Evolutionary conservation across 345 rosid species (phyloP), one percentile per base, ranked within the genome.

Genomic region (Aurinia saxatilis): DNA sequence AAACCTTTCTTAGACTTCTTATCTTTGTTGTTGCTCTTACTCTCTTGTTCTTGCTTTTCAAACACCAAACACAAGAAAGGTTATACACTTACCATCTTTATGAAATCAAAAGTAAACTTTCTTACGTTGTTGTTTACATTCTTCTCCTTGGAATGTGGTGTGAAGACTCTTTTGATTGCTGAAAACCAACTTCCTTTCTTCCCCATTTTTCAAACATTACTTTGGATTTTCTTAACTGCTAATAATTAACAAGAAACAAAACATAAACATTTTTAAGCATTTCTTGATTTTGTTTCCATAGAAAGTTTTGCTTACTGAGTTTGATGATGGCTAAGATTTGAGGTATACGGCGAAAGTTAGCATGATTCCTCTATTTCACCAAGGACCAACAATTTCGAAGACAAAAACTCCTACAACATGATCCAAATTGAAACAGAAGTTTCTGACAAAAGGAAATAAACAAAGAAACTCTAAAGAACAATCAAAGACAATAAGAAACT

Each of bases 171-270:
- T 76, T 93, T 93, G 70, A 93, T 85, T 58, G 97, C 92, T 41
- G 96, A 79, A 82, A 90, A 82, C 99, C 99, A 93, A 56, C 86
- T 83, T 54, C 96, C 90, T 77, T 78, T 84, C 90, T 87, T 93
- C 60, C 99, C 88, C 99, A 93, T 92, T 67, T 72, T 71, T 67
- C 74, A 18, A 79, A 80, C 91, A 90, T 85, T 78, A 80, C 85
- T 75, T 40, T 75, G n/a, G n/a, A n/a, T n/a, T 60, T 49, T 72
- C 79, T 79, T 77, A 71, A 46, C 57, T 38, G 44, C 29, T 44
- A 27, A 42, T 15, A n/a, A 12, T 18, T n/a, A 63, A 41, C 29
- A 44, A 10, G 41, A 66, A 73, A 60, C 38, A 61, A 42, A 62
- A 68, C 36, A 42, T 55, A 18, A 48, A 30, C 30, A 41, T 23